Evolutionary conservation across 345 rosid genomes (phyloP), one percentile per base, ranked within the genome.

Genomic region (Pugionium cornutum): DNA sequence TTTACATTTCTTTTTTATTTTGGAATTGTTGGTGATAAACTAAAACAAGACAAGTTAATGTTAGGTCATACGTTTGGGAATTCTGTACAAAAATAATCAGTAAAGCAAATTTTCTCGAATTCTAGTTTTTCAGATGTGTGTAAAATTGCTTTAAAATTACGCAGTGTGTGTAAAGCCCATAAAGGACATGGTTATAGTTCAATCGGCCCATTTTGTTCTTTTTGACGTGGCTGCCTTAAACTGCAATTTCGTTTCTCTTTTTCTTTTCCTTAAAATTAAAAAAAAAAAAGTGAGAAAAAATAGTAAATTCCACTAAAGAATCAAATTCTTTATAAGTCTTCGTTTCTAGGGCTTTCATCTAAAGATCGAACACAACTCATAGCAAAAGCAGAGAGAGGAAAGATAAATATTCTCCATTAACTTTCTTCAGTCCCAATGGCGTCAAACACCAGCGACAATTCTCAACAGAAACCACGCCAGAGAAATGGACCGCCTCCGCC

Each of bases 401-500:
- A 18, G 18, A 18, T 18, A 18, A 18, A 18, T 18, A 41, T 51
- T 10, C 40, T 52, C 39, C 42, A 31, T 51, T 6, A 35, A 45
- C 1, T 35, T 9, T 46, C 58, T 49, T 53, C 53, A 34, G 45
- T 41, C 48, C 18, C 62, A 66, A 73, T 73, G 76, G 72, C 72
- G 55, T 73, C 72, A n/a, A 66, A 66, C 66, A 58, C 18, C 55
- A 65, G 5, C 61, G 66, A 65, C 67, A 52, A 44, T 53, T 51
- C 47, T 46, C 72, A 73, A 47, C 67, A 37, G 2, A 52, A 55
- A 58, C 71, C 71, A 7, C 61, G 71, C 2, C 71, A 50, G 26
- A 65, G 76, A 43, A 72, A 65, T 53, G 71, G 71, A 43, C 76
- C 76, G 0, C 70, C 70, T 40, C 76, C 76, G 4, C 70, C 54